A percentile compares a stretch with the other conserved stretches of the same genome.
Evolutionary conservation across 441 rosid species (phyloP).

Genomic region (Brassica hybrid): DNA sequence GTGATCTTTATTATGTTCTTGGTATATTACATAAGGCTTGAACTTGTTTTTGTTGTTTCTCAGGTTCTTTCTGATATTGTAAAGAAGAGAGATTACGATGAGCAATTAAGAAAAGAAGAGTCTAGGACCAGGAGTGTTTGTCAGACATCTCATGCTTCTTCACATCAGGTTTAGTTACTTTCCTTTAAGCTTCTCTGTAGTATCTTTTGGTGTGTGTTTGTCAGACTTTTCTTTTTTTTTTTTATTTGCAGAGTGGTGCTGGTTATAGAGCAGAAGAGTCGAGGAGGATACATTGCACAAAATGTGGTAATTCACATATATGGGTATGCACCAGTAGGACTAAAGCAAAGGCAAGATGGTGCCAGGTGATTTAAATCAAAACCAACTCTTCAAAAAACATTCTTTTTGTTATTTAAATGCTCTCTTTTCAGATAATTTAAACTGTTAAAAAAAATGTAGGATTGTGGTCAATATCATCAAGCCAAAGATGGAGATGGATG

Average conservation of each 20-base stretch:
- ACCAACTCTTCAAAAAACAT: background rate
- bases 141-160: constrained; percentile 48
- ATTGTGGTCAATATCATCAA: constrained; percentile 95
- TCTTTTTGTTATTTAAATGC: background rate
- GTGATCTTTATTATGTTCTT: constrained; percentile 12
- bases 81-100: constrained; percentile 96
- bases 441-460: constrained; percentile 53
- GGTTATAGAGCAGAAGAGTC: constrained; percentile 90
- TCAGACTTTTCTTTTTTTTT: background rate
- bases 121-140: constrained; percentile 79
- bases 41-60: background rate
- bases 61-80: constrained; percentile 92
- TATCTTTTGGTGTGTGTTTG: too few relatives aligned
- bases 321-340: constrained; percentile 96
- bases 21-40: constrained; percentile 8
- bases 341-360: constrained; percentile 97
- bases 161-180: constrained; percentile 65
- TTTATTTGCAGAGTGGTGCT: constrained; percentile 55
- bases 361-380: constrained; percentile 69
- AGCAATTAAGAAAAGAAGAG: constrained; percentile 87
- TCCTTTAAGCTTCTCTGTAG: constrained; percentile 16
- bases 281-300: constrained; percentile 95
- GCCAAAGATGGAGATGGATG: constrained; percentile 99
- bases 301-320: constrained; percentile 89
- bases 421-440: background rate